Percentiles rank a stretch among this genome's conserved stretches.
Evolutionary conservation across 495 filamentous ascomycete species (phyloP).

Genomic region (Penicillium cataractarum): DNA sequence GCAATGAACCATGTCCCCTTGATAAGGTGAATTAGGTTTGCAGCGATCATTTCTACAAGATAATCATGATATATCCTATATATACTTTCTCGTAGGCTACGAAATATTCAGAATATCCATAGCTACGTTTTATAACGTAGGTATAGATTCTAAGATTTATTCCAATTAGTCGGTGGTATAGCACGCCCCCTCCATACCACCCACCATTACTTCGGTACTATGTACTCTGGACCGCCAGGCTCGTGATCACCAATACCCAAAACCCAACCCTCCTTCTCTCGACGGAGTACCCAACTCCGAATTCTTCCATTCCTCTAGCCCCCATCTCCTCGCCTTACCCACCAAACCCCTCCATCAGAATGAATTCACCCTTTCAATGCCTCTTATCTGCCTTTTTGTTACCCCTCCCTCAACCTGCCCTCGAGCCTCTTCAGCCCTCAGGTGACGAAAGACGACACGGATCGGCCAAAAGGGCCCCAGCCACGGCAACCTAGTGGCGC

Average conservation of each 20-base stretch:
- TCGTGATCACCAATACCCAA: conserved; percentile 1
- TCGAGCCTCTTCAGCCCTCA: background rate
- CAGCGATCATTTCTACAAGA: conserved; percentile 1
- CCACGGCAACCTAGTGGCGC: background rate
- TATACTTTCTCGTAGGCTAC: too few relatives aligned
- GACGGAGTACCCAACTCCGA: too few relatives aligned
- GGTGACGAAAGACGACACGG: conserved; percentile 13
- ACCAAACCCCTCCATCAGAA: background rate
- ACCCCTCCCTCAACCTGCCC: background rate
- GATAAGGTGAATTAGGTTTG: conserved; percentile 1
- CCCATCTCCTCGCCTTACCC: background rate
- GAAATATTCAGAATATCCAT: too few relatives aligned
- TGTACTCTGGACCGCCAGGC: background rate
- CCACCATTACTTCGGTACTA: background rate
- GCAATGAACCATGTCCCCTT: background rate
- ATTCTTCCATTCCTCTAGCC: background rate
- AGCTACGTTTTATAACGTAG: too few relatives aligned
- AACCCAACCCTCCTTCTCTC: background rate
- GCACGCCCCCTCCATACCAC: background rate
- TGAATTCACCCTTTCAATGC: background rate
- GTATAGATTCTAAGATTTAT: background rate
- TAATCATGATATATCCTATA: too few relatives aligned
- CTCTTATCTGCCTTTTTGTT: background rate
- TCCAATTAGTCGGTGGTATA: background rate
- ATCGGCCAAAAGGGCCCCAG: conserved; percentile 14